These are phyloP conservation scores for Cercophora samala DNA, from an alignment of 495 filamentous ascomycete species.

Conservation along the genomic window DNA sequence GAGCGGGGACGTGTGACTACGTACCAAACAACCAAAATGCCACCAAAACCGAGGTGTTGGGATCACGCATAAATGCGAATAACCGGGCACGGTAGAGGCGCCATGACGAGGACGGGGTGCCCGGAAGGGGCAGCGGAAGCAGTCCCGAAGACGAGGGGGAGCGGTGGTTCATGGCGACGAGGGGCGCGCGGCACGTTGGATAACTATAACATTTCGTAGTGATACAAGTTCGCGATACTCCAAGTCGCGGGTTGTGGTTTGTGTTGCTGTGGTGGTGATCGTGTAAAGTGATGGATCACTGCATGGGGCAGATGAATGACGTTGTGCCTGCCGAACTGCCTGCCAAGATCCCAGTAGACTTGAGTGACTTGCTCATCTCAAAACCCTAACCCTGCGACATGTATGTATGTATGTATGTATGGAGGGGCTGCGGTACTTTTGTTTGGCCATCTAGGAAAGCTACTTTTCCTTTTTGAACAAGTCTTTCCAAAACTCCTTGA, in stretches of 20 bases:
- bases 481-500: conserved; percentile 85
- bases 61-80: conserved; percentile 58
- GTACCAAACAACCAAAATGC: conserved; percentile 94
- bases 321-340: not conserved
- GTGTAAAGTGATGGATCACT: not conserved
- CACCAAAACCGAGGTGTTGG: conserved; percentile 67
- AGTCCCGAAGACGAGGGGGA: conserved; percentile 16
- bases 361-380: not conserved
- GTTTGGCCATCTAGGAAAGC: not conserved
- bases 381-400: not conserved
- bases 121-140: conserved; percentile 60
- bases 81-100: conserved; percentile 63
- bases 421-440: too few species aligned
- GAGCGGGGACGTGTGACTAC: conserved; percentile 15
- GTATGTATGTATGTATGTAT: too few species aligned
- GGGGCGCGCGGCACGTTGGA: not conserved
- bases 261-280: not conserved
- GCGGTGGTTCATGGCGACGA: conserved; percentile 13
- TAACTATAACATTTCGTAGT: conserved; percentile 1
- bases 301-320: not conserved
- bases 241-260: not conserved
- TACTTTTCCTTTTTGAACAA: conserved; percentile 43
- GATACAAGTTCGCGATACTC: not conserved
- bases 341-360: not conserved
- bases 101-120: conserved; percentile 72